A percentile compares a stretch with the other conserved stretches of the same genome.
Conservation (phyloP, 257 asterid species). For the Ophiorrhiza pumila region DNA sequence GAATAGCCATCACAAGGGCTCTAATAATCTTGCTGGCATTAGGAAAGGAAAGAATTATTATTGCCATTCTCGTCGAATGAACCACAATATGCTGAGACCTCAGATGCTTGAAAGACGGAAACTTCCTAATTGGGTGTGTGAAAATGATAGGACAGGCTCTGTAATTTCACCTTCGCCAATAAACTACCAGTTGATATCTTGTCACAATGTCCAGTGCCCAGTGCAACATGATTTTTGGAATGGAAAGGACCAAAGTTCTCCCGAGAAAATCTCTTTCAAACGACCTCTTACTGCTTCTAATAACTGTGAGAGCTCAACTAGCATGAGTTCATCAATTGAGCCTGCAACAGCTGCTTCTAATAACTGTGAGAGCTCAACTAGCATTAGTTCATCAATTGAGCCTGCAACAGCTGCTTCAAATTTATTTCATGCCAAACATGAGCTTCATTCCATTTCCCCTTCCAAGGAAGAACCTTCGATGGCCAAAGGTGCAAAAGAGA, state of each 20-base stretch:
- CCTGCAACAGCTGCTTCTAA: conserved; percentile 14
- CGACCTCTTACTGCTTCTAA: neutral
- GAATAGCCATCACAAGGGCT: conserved; percentile 16
- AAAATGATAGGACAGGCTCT: conserved; percentile 8
- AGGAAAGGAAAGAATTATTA: conserved; percentile 15
- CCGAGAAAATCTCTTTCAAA: conserved; percentile 16
- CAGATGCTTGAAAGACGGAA: conserved; percentile 23
- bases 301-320: conserved; percentile 12
- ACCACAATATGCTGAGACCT: conserved; percentile 15
- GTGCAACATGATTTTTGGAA: conserved; percentile 8
- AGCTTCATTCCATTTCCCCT: conserved; percentile 29
- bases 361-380: conserved; percentile 8
- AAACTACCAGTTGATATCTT: conserved; percentile 20
- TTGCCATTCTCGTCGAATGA: conserved; percentile 18
- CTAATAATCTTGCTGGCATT: conserved; percentile 17
- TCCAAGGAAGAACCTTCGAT: conserved; percentile 24
- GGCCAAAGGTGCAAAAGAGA: conserved; percentile 31
- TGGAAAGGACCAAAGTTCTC: conserved; percentile 11
- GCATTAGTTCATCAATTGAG: conserved; percentile 23
- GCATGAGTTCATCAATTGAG: conserved; percentile 24
- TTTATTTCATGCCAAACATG: conserved; percentile 19
- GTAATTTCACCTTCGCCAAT: conserved; percentile 13
- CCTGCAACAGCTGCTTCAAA: conserved; percentile 23
- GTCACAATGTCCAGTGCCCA: conserved; percentile 16
- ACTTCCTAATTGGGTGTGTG: conserved; percentile 4